Evolutionary conservation across 176 grass and related monocot genomes (phyloP).

Genomic region (Aegilops umbellulata): DNA sequence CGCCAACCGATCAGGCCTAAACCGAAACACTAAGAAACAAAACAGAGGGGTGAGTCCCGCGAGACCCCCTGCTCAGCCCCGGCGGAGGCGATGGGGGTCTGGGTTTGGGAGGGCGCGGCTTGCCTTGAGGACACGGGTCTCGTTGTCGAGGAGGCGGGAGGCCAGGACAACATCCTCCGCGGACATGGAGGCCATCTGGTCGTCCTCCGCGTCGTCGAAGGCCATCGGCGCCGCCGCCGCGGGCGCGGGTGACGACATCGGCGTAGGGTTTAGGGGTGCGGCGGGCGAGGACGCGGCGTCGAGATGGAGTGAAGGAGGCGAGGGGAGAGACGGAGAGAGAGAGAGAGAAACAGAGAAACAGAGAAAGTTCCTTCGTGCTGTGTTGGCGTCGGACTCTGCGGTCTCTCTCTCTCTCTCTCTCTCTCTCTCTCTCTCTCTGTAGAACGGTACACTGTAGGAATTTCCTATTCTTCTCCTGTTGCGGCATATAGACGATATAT

Average conservation of each 20-base stretch:
- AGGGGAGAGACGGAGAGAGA: not conserved
- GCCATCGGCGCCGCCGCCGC: slow-evolving; percentile 33
- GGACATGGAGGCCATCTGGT: slow-evolving; percentile 66
- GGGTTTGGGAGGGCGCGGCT: not conserved
- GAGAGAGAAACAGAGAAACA: too few relatives aligned
- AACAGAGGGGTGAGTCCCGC: not conserved
- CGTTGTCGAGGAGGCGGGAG: slow-evolving; percentile 76
- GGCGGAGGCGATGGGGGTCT: not conserved
- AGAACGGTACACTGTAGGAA: too few relatives aligned
- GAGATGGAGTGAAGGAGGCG: not conserved
- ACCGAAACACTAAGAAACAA: not conserved
- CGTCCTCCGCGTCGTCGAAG: slow-evolving; percentile 54
- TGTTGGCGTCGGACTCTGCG: too few relatives aligned
- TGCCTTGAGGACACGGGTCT: slow-evolving; percentile 87
- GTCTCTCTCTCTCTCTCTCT: too few relatives aligned
- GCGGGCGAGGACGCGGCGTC: not conserved
- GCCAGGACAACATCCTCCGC: slow-evolving; percentile 54
- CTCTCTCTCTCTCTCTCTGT: too few relatives aligned
- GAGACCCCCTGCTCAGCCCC: not conserved
- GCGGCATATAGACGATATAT: too few relatives aligned
- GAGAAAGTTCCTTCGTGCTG: not conserved
- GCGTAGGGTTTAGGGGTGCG: not conserved
- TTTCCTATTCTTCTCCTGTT: too few relatives aligned
- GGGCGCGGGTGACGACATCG: slow-evolving; percentile 23
- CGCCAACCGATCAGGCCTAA: not conserved